phyloP scores from a whole-genome alignment of 2,329 filamentous ascomycete genomes.

The Grosmannia serpens region DNA sequence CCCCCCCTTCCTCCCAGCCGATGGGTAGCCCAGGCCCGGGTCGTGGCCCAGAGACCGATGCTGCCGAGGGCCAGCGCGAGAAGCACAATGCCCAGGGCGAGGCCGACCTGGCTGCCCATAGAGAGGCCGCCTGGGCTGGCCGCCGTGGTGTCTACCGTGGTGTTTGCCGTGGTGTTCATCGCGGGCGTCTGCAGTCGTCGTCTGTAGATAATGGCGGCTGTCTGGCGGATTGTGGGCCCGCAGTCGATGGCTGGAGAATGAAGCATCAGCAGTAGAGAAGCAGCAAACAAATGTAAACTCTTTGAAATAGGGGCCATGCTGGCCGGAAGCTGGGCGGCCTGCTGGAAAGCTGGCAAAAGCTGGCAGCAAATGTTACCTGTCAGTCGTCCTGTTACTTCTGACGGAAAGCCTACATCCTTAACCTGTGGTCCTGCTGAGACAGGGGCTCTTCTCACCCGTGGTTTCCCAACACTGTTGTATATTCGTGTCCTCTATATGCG shows the following conservation, averaged over 20 bases:
- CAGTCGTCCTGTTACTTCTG: too few relatives aligned
- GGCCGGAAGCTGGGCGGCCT: too few relatives aligned
- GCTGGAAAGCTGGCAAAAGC: too few relatives aligned
- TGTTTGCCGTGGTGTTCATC: neutral
- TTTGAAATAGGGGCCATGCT: too few relatives aligned
- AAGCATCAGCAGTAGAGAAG: too few relatives aligned
- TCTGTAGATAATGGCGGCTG: neutral
- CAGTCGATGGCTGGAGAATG: too few relatives aligned
- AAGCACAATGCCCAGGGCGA: slow-evolving; percentile 7
- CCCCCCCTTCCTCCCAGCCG: neutral
- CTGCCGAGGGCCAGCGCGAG: slow-evolving; percentile 4
- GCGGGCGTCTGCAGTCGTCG: neutral
- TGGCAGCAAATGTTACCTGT: too few relatives aligned
- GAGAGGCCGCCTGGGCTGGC: neutral
- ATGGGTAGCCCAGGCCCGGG: neutral
- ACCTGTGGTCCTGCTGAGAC: neutral
- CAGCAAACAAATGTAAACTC: too few relatives aligned
- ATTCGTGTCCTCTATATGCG: neutral
- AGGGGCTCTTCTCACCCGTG: neutral
- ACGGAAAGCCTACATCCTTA: too few relatives aligned
- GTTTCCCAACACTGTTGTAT: neutral
- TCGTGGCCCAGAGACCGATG: slow-evolving; percentile 10
- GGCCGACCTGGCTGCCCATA: slow-evolving; percentile 2
- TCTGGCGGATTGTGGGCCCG: too few relatives aligned
- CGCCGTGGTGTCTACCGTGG: neutral